Percentiles rank a stretch among this genome's conserved stretches.
Conservation (phyloP, 352 stramenopile genomes). For the Globisporangium spiculum region DNA sequence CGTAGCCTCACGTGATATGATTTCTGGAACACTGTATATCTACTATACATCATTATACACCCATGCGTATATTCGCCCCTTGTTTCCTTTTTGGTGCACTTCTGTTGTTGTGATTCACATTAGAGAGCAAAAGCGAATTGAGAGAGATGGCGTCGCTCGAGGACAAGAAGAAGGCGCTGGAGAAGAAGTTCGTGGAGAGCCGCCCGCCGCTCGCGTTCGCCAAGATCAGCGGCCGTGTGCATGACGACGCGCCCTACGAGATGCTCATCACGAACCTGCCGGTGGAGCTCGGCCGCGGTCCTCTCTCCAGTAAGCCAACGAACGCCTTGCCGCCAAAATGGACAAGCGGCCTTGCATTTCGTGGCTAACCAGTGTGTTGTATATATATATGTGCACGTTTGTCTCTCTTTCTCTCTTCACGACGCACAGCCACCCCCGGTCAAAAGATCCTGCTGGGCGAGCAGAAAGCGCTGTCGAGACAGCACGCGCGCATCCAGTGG, state of each 20-base stretch:
- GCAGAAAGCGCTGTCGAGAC: conserved; percentile 74
- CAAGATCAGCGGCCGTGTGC: conserved; percentile 61
- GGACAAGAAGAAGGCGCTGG: conserved; percentile 74
- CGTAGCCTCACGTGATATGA: not conserved
- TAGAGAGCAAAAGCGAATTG: not conserved
- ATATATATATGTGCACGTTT: not conserved
- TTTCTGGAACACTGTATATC: not conserved
- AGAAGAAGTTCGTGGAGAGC: conserved; percentile 75
- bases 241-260: conserved; percentile 66
- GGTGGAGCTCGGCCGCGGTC: conserved; percentile 65
- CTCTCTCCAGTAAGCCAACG: conserved; percentile 27
- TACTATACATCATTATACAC: not conserved
- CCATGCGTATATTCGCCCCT: not conserved
- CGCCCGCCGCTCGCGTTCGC: conserved; percentile 79
- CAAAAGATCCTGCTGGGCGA: conserved; percentile 67
- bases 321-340: not conserved
- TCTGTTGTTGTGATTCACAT: not conserved
- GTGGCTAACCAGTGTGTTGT: not conserved
- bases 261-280: conserved; percentile 77
- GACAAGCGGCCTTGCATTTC: not conserved
- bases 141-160: conserved; percentile 31
- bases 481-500: conserved; percentile 80
- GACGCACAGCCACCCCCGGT: conserved; percentile 28
- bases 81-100: not conserved
- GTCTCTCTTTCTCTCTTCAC: not conserved